Conservation (phyloP, 1,139 yeast species). For the Suhomyces guaymorum region DNA sequence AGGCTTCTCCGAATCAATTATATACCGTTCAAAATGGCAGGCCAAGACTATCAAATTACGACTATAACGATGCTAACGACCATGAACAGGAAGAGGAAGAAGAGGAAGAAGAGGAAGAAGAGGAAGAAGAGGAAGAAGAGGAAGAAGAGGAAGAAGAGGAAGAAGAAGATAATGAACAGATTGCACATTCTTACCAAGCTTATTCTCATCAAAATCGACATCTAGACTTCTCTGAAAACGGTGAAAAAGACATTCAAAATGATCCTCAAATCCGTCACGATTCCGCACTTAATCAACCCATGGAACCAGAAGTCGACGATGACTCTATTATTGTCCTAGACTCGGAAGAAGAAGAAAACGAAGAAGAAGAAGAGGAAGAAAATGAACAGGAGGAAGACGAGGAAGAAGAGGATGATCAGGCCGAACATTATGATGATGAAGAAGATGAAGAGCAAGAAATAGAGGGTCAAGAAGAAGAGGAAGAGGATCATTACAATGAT, state of each 20-base stretch:
- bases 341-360: constrained; percentile 5
- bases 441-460: constrained; percentile 26
- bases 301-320: not conserved
- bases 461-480: constrained; percentile 22
- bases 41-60: constrained; percentile 11
- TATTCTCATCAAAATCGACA: not conserved
- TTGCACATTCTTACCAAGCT: constrained; percentile 2
- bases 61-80: constrained; percentile 1
- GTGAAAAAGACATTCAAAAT: too few relatives aligned
- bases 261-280: too few relatives aligned
- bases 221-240: too few relatives aligned
- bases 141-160: constrained; percentile 4
- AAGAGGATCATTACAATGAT: constrained; percentile 12
- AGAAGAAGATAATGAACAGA: not conserved
- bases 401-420: constrained; percentile 2
- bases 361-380: constrained; percentile 15
- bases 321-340: constrained; percentile 1
- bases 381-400: constrained; percentile 3
- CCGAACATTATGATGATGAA: constrained; percentile 16
- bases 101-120: constrained; percentile 10
- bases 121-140: constrained; percentile 7
- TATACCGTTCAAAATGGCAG: constrained; percentile 14
- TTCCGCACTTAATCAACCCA: not conserved
- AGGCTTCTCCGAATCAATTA: not conserved
- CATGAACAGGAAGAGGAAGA: constrained; percentile 3